Evolutionary conservation across 768 basidiomycete genomes (phyloP), one percentile per base, ranked within the genome.

Genomic region (Pulveroboletus sp.): DNA sequence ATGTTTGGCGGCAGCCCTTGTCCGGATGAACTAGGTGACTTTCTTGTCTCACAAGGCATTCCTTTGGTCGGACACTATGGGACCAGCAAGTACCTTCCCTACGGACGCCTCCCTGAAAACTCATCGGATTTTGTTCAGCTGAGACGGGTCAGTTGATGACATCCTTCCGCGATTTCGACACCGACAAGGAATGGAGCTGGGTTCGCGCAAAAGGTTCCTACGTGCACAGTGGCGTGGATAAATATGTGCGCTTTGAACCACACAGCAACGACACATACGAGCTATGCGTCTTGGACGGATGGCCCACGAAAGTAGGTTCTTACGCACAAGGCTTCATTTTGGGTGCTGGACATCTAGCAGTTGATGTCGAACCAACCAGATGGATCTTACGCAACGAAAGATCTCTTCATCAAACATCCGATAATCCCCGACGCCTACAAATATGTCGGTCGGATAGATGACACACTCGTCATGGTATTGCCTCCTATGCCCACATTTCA

Each of bases 121-220:
- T 53, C 13, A 50, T 25, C 8, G 2, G 2, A 25, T 29, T 8
- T 13, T 17, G 23, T 20, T 27, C 21, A 56, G 60, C 50, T 5
- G 50, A 74, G 58, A 71, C 70, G 40, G 74, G 71, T 36, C 61
- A 63, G 9, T 60, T 79, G 16, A 68, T 78, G 62, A 77, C 72
- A 42, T 79, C 77, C 12, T 67, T 71, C 42, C 74, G 78, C 29
- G 69, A 78, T 49, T 78, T 75, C 47, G 61, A 60, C 5, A 66
- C 54, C 5, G 80, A 82, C 67, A 81, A 80, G 59, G 73, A 51
- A 11, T 83, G 81, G 80, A 79, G 77, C 55, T 82, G 76, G 74
- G 58, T 76, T 36, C 72, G 75, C 23, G 53, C 64, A n/a, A 65
- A 62, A 25, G 59, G 63, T 2, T 59, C 64, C 0, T 17, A 59